Base-by-base conservation (phyloP, 2,329 filamentous ascomycete genomes). In the Arthroderma sp. region DNA sequence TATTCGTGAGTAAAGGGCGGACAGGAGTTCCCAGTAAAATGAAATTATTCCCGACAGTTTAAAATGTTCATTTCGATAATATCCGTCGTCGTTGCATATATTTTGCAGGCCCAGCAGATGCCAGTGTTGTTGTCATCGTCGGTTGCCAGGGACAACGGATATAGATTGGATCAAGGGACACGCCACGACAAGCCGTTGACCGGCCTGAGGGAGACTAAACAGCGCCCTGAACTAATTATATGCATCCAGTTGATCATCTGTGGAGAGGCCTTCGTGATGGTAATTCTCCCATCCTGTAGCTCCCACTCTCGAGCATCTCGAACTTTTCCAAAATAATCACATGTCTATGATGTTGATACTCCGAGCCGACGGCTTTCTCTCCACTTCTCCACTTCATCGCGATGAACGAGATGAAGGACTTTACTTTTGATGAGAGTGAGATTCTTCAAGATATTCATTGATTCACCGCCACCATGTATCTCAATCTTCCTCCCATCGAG, bases 401-500 rank as follows among this genome's bases (percentile, higher is more conserved):
- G 15, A 22, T 22, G 15, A 3, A 22, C 15, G 15, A 22, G 15
- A 22, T 22, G 15, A 22, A 22, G 15, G 15, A 22, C 15, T 22
- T 22, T 22, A 22, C 15, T 22, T 22, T 22, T 22, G 15, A 22
- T 22, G 15, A 3, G 15, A 22, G 15, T 22, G 15, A 22, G 15
- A 22, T 22, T 22, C 15, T 22, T 22, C 15, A 22, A 22, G 15
- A 1, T 22, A 3, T 22, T 22, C 1, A 22, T 22, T 22, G 15
- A 22, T 22, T 22, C 15, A 22, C 15, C 15, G 15, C 15, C 38
- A 42, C 8, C 3, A 46, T 46, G 44, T 4, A 38, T 22, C 10
- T 51, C 42, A 40, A 30, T 11, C 64, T 52, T 51, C 57, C 40
- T 36, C 52, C 52, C 11, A 28, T 32, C 27, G 46, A 44, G 11